phyloP scores from a whole-genome alignment of 106 monocot species.

The Agapanthus africanus region DNA sequence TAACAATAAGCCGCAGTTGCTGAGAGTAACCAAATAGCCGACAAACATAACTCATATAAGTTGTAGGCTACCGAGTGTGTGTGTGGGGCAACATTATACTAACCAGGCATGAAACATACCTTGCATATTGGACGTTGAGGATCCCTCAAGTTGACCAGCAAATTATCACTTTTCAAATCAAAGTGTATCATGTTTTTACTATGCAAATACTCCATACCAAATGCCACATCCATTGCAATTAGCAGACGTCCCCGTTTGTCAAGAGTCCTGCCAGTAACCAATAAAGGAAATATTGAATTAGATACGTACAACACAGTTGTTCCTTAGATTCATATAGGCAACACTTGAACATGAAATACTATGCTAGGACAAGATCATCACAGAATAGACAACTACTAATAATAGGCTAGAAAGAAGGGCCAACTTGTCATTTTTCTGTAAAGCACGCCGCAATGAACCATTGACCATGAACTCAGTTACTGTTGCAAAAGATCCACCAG shows the following conservation, averaged over 20 bases:
- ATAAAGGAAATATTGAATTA: background rate
- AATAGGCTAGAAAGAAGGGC: background rate
- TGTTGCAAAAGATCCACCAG: slow-evolving; percentile 66
- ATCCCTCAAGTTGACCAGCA: slow-evolving; percentile 55
- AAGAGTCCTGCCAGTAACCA: slow-evolving; percentile 13
- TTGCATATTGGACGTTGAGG: slow-evolving; percentile 61
- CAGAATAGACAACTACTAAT: background rate
- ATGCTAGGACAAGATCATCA: background rate
- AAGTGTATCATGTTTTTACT: slow-evolving; percentile 54
- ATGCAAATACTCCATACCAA: slow-evolving; percentile 65
- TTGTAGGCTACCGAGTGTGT: background rate
- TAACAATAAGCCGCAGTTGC: no score
- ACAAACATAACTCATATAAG: no score
- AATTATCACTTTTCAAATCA: slow-evolving; percentile 52
- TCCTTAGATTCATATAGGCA: background rate
- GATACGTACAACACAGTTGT: no score
- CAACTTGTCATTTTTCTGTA: slow-evolving; percentile 66
- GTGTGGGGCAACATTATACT: background rate
- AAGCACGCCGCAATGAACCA: slow-evolving; percentile 60
- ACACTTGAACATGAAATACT: background rate
- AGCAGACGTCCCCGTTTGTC: slow-evolving; percentile 28
- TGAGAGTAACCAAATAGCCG: no score
- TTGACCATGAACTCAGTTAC: slow-evolving; percentile 84
- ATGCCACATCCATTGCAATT: slow-evolving; percentile 50
- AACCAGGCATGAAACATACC: slow-evolving; percentile 21